phyloP scores from a whole-genome alignment of 2,329 filamentous ascomycete species.

The Helotiales sp. region DNA sequence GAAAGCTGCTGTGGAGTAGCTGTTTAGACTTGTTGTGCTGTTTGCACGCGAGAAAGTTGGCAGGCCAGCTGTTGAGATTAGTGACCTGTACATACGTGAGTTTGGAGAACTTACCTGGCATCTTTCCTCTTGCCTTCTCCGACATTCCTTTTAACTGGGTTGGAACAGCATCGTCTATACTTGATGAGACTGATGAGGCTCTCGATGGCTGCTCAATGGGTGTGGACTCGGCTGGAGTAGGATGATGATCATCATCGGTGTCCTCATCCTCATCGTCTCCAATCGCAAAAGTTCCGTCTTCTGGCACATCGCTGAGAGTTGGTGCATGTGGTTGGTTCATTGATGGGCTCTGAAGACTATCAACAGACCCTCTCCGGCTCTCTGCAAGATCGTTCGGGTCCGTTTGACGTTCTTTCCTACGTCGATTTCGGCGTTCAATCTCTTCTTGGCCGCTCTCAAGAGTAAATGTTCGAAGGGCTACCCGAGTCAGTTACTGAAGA shows the following conservation, averaged over 20 bases:
- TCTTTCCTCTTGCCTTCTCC: slow-evolving; percentile 94
- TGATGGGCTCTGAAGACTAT: slow-evolving; percentile 69
- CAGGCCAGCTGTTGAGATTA: slow-evolving; percentile 60
- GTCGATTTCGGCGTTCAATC: slow-evolving; percentile 78
- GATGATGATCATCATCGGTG: slow-evolving; percentile 54
- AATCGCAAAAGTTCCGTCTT: slow-evolving; percentile 84
- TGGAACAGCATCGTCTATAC: slow-evolving; percentile 78
- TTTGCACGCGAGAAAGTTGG: slow-evolving; percentile 89
- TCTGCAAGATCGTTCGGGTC: slow-evolving; percentile 53
- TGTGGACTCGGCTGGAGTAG: slow-evolving; percentile 66
- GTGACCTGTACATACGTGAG: not conserved
- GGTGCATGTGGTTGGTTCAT: slow-evolving; percentile 57
- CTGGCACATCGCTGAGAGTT: slow-evolving; percentile 70
- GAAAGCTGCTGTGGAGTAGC: slow-evolving; percentile 63
- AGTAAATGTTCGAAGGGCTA: slow-evolving; percentile 80
- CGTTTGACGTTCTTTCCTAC: slow-evolving; percentile 65
- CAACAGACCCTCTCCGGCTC: slow-evolving; percentile 63
- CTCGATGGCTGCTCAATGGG: slow-evolving; percentile 67
- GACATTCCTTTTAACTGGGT: slow-evolving; percentile 90
- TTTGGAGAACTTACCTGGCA: slow-evolving; percentile 59
- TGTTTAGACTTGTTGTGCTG: slow-evolving; percentile 79
- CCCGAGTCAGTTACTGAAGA: slow-evolving; percentile 9
- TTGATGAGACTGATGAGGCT: slow-evolving; percentile 70
- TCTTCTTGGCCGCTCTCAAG: slow-evolving; percentile 91
- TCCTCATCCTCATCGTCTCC: slow-evolving; percentile 77